Conservation (phyloP, 768 basidiomycete genomes). For the Leccinum longicurvipes region DNA sequence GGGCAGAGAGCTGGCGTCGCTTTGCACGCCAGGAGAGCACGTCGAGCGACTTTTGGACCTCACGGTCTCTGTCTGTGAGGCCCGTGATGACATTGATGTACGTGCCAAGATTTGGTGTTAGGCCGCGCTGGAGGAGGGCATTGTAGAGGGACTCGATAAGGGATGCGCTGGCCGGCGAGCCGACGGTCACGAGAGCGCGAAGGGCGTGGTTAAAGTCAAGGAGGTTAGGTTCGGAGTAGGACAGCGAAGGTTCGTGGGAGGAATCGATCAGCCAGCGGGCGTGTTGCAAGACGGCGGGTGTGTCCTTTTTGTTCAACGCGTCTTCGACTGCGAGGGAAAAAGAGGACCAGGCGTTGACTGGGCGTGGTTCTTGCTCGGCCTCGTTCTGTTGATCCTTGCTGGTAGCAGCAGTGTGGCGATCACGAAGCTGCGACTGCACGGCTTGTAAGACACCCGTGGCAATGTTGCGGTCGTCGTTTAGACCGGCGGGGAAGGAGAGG, state of each 20-base stretch:
- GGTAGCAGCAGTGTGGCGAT: conserved; percentile 46
- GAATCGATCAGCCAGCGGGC: conserved; percentile 33
- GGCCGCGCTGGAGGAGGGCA: conserved; percentile 56
- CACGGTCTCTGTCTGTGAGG: conserved; percentile 64
- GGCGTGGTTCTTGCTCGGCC: conserved; percentile 19
- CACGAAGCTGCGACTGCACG: conserved; percentile 61
- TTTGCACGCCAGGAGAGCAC: conserved; percentile 42
- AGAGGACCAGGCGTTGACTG: conserved; percentile 24
- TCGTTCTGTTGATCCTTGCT: conserved; percentile 19
- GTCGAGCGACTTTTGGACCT: conserved; percentile 48
- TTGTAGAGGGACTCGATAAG: conserved; percentile 68
- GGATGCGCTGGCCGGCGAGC: conserved; percentile 46
- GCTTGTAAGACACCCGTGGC: conserved; percentile 54
- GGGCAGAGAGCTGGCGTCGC: conserved; percentile 22
- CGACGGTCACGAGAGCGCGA: conserved; percentile 39
- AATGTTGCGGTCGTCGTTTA: conserved; percentile 35
- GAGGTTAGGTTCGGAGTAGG: conserved; percentile 35
- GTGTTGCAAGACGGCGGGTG: conserved; percentile 7
- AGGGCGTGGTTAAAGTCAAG: conserved; percentile 63
- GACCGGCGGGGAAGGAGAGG: conserved; percentile 46
- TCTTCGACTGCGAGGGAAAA: conserved; percentile 19
- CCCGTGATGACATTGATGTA: conserved; percentile 60
- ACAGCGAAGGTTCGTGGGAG: conserved; percentile 27
- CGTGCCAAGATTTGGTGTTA: conserved; percentile 61
- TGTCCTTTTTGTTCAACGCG: conserved; percentile 17